Evolutionary conservation across 345 rosid genomes (phyloP), one percentile per base, ranked within the genome.

Genomic region (Euphorbia peplus): DNA sequence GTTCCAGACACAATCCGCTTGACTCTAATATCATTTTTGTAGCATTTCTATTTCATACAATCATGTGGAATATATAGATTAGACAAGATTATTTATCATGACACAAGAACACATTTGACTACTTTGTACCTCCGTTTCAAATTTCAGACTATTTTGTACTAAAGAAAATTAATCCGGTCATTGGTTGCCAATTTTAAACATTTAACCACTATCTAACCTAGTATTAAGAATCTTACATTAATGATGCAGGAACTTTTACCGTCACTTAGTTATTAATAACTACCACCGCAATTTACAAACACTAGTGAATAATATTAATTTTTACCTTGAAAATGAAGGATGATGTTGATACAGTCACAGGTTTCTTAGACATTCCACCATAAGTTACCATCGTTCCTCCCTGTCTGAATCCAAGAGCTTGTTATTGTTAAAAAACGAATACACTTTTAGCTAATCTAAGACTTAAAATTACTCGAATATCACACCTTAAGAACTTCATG

Each of bases 311-410:
- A 53, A 50, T 10, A 35, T 18, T 28, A 47, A n/a, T n/a, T n/a
- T 16, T 69, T 74, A 86, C 97, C 89, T 85, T 77, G 56, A 95
- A 90, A 80, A 95, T 91, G 80, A 95, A 88, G 29, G 88, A 70
- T 22, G 99, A 80, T 63, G 97, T 90, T 67, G 97, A 76, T 25
- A 84, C 88, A 1, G 90, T 86, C 73, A 91, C 64, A 59, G 99
- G 96, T 72, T 83, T 88, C 75, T 87, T 91, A 21, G 97, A 88
- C 99, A 95, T 90, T 64, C 99, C 93, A 56, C 96, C 99, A 75
- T 91, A 95, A 25, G 99, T 91, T 64, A 88, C 96, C 97, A 86
- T 88, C 6, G 87, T 88, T 78, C 99, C 99, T 70, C 90, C 86
- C 56, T 73, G 84, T 78, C 90, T 89, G 76, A 67, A 48, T 18